These are phyloP conservation scores for Pistacia vera DNA, from an alignment of 345 rosid genomes.

Conservation along the genomic window DNA sequence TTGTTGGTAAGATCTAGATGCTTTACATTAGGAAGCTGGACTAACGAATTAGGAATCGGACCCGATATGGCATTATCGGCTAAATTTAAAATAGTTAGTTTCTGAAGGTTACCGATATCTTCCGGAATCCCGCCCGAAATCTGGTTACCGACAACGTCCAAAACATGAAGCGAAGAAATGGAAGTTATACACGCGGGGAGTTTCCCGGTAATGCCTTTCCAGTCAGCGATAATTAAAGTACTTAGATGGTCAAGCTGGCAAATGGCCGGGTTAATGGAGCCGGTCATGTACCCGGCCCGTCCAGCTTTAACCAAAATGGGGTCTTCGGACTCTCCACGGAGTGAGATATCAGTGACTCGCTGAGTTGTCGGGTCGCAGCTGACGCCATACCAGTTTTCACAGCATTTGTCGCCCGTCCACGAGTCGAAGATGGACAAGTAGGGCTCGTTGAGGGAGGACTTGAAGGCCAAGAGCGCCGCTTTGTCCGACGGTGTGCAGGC, in stretches of 20 bases:
- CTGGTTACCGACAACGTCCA: conserved; percentile 79
- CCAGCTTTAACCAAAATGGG: conserved; percentile 74
- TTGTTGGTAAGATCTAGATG: conserved; percentile 81
- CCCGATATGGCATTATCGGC: conserved; percentile 81
- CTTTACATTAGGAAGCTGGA: conserved; percentile 55
- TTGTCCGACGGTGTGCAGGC: conserved; percentile 62
- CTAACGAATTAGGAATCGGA: conserved; percentile 60
- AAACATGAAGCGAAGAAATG: conserved; percentile 62
- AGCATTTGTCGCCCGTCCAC: conserved; percentile 72
- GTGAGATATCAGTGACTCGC: conserved; percentile 75
- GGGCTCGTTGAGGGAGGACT: conserved; percentile 67
- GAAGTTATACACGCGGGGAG: conserved; percentile 68
- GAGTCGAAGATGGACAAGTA: conserved; percentile 74
- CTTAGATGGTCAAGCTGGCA: conserved; percentile 71
- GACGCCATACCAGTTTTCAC: conserved; percentile 77
- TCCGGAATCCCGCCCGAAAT: conserved; percentile 70
- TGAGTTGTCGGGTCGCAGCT: conserved; percentile 70
- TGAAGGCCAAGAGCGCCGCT: conserved; percentile 58
- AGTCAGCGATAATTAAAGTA: conserved; percentile 71
- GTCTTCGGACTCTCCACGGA: conserved; percentile 95
- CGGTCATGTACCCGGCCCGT: conserved; percentile 82
- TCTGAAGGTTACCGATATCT: conserved; percentile 61
- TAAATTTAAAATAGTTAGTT: conserved; percentile 67
- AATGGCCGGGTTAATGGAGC: conserved; percentile 71
- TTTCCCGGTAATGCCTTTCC: conserved; percentile 81